Base-by-base conservation (phyloP, 75 land plant genomes). In the Picea glauca region DNA sequence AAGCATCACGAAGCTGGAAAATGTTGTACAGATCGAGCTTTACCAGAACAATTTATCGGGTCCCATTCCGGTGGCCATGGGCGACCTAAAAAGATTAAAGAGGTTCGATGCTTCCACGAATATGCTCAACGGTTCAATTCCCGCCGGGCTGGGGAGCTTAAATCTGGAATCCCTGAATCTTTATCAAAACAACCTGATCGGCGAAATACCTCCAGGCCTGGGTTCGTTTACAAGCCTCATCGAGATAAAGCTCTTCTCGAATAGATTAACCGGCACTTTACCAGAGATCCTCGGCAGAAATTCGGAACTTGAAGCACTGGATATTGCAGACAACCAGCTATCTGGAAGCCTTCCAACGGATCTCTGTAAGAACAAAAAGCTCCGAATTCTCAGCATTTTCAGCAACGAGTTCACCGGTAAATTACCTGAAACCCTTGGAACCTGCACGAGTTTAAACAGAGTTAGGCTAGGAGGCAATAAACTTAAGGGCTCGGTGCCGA, bases 1-100 rank as follows among this genome's bases (percentile, higher is more conserved):
- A 38, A 77, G 81, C n/a, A 56, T 96, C 66, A 72, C 85, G 12
- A 78, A 57, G 75, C 85, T 96, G 61, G 60, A 79, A 13, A 81
- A 82, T 21, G 77, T 89, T 5, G 89, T 85, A 23, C 91, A 85
- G 83, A 85, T 96, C 59, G 90, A 94, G 87, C 90, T 96, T 31
- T 92, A 87, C 83, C 83, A 86, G 61, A 96, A 96, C 85, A 81
- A 83, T 32, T 76, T 96, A 62, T 59, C 87, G 23, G 99, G 99
- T n/a, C 75, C 68, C 57, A 60, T 94, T 43, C 98, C 99, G 5
- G 23, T 32, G 0, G 87, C 85, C 58, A 62, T 91, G 74, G 62
- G 83, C 31, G 83, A 87, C 13, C 79, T 90, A 80, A 80, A 83
- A 13, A 20, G 65, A 2, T 58, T 94, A 58, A 62, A 83, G 79